Evolutionary conservation across 2,329 filamentous ascomycete species (phyloP).

Genomic region (Colletotrichum spaethianum): DNA sequence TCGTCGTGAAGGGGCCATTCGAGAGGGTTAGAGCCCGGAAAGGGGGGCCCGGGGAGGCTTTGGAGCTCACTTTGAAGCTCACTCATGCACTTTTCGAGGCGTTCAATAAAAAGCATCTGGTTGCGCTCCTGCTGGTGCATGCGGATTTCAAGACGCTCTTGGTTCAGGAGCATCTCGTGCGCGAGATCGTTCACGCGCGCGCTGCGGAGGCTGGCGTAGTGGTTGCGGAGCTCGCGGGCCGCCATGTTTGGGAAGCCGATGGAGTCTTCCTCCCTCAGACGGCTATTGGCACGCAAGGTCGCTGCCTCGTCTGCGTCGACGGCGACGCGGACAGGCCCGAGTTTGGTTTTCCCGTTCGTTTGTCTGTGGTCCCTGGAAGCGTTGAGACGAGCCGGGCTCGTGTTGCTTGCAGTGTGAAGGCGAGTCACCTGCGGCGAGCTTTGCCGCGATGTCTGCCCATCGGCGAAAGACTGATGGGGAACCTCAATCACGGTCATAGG

Average conservation of each 20-base stretch:
- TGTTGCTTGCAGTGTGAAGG: slow-evolving; percentile 14
- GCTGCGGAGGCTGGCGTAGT: slow-evolving; percentile 37
- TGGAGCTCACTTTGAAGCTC: slow-evolving; percentile 31
- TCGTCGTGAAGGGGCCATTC: slow-evolving; percentile 27
- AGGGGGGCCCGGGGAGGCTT: slow-evolving; percentile 17
- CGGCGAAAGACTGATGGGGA: slow-evolving; percentile 10
- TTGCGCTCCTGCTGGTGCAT: slow-evolving; percentile 39
- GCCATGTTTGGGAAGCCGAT: slow-evolving; percentile 25
- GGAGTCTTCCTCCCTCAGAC: slow-evolving; percentile 1
- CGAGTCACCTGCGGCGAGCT: slow-evolving; percentile 16
- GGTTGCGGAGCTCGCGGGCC: slow-evolving; percentile 32
- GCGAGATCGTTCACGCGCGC: slow-evolving; percentile 34
- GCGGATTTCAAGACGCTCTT: slow-evolving; percentile 40
- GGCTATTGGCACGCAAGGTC: slow-evolving; percentile 20
- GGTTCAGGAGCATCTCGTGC: slow-evolving; percentile 41
- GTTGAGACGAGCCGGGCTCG: background rate
- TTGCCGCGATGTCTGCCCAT: background rate
- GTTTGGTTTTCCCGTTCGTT: background rate
- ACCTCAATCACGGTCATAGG: slow-evolving; percentile 25
- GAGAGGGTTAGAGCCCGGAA: background rate
- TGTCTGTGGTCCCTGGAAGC: background rate
- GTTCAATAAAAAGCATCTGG: slow-evolving; percentile 38
- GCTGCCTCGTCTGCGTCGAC: slow-evolving; percentile 19
- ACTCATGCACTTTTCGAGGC: slow-evolving; percentile 37
- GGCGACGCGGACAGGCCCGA: background rate